A percentile compares a stretch with the other conserved stretches of the same genome.
Conservation (phyloP, 2,329 filamentous ascomycete genomes). For the Penicillium sumatraense region DNA sequence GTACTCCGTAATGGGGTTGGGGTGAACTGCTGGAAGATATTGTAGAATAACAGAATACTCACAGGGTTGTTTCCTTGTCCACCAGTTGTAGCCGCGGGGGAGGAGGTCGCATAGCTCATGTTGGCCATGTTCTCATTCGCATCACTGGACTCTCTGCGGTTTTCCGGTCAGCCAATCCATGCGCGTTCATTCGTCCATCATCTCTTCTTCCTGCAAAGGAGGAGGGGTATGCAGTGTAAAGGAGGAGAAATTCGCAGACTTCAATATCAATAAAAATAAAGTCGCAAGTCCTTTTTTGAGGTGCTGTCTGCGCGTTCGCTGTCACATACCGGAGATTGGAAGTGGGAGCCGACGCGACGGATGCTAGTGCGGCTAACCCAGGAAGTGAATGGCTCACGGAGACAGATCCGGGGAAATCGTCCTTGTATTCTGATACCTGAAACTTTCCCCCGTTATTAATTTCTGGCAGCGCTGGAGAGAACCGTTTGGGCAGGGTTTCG, state of each 20-base stretch:
- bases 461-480: constrained; percentile 42
- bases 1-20: neutral
- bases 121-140: constrained; percentile 58
- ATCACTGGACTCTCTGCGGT: constrained; percentile 46
- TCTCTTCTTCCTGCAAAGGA: constrained; percentile 8
- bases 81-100: constrained; percentile 67
- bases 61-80: constrained; percentile 60
- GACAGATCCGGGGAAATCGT: constrained; percentile 31
- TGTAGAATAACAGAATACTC: constrained; percentile 29
- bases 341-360: constrained; percentile 57
- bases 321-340: constrained; percentile 57
- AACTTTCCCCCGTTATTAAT: constrained; percentile 36
- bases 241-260: neutral
- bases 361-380: constrained; percentile 64
- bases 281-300: neutral
- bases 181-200: constrained; percentile 19
- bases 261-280: neutral
- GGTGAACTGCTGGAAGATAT: neutral
- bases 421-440: constrained; percentile 29
- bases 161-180: constrained; percentile 28
- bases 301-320: neutral
- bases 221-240: constrained; percentile 13
- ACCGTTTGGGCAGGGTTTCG: constrained; percentile 54
- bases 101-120: constrained; percentile 67
- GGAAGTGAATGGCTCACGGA: constrained; percentile 55